Base-by-base conservation (phyloP, 768 basidiomycete genomes). In the Lactarius hatsudake region DNA sequence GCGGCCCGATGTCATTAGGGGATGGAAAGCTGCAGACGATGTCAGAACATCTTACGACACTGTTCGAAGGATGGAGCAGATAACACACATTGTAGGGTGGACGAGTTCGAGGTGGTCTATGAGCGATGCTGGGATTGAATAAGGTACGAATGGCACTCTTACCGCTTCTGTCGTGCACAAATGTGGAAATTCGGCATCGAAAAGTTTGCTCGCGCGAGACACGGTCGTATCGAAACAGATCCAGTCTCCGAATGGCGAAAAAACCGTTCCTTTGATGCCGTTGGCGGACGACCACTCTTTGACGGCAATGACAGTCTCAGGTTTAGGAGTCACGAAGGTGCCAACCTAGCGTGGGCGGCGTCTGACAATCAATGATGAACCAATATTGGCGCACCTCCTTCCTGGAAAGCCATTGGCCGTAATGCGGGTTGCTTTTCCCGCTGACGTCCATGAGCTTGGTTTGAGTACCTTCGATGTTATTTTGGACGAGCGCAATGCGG, bases 201-300 rank as follows among this genome's bases (percentile, higher is more conserved):
- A 48, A 3, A 73, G 64, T 20, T 56, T 42, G 62, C 71, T 72
- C 32, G 70, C 72, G 40, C 60, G 64, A n/a, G 59, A 38, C 23
- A 73, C 72, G 17, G 69, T 65, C 4, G 66, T 51, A 28, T 62
- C 38, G 45, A 73, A 40, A 10, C 26, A 6, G 12, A 73, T 43
- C 71, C 69, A 72, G 65, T 73, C 72, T 38, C 72, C 71, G 5
- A 68, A 65, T 26, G 70, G 69, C 0, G 72, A 65, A 42, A 65
- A 40, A 1, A 45, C 59, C n/a, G 54, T 48, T 3, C 70, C 43
- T 2, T 26, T 59, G 20, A 73, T 34, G 30, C 66, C 69, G 59
- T 73, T 62, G 8, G 34, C 54, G 17, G 63, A 40, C 9, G 72
- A 59, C 65, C 63, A 73, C 32, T 58, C 51, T 20, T 62, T 65